Base-by-base conservation (phyloP, 805 yeast genomes). In the Grigorovia transvaalensis region DNA sequence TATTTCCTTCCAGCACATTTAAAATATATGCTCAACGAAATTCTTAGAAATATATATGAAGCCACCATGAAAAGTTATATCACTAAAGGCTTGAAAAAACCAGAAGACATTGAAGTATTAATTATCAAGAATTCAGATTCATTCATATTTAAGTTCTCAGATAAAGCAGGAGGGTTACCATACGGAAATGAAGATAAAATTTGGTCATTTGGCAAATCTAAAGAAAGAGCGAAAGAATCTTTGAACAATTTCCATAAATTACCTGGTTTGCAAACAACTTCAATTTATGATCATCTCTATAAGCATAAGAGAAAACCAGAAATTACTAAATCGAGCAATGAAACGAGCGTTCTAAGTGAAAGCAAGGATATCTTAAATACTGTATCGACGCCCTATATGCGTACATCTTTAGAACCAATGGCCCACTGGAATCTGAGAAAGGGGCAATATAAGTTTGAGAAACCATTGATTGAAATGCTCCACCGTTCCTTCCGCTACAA, bases 141-240 rank as follows among this genome's bases (percentile, higher is more conserved):
- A 47, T 82, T 88, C 29, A 72, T 82, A 3, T 84, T 91, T 64
- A 75, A 96, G 50, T 80, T 91, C 48, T 82, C 91, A 5, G 99
- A 91, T 67, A 82, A 78, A 57, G 97, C 96, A 2, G 97, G 97
- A 30, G 99, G 98, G 1, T 71, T 91, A 48, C 75, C 80, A 38
- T 72, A 85, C 40, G 73, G 74, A 15, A 67, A 65, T 41, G 58
- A 58, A 48, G 15, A 33, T 33, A 77, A 81, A 45, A 74, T 89
- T 9, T 91, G 96, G 96, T 85, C 95, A 0, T 91, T 93, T 69
- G 90, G 90, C 4, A 85, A 85, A 64, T 74, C 76, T 23, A 81
- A 86, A 3, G 75, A 74, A 49, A 61, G 77, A 17, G 87, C 93
- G 1, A 65, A 76, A 47, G 68, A 73, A 50, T 78, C 82, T n/a